Evolutionary conservation across 2,329 filamentous ascomycete genomes (phyloP).

Genomic region (Pseudohalonectria lignicola): DNA sequence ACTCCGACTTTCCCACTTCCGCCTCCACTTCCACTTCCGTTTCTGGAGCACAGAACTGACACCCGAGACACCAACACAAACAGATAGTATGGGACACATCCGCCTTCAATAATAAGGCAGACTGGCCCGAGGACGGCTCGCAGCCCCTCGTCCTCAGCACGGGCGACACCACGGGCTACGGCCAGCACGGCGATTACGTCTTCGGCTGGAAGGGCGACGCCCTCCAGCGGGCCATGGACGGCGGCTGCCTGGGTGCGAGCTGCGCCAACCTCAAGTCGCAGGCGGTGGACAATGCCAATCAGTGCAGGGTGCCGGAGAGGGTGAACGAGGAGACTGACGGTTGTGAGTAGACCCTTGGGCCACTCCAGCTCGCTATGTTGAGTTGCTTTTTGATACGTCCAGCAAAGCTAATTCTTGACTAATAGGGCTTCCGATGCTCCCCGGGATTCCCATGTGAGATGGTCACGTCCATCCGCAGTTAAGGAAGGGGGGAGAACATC

Average conservation of each 20-base stretch:
- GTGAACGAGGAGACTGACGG: constrained; percentile 15
- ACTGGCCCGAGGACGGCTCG: constrained; percentile 5
- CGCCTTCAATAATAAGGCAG: constrained; percentile 12
- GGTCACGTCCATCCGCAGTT: too few species aligned
- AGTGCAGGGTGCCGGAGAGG: constrained; percentile 9
- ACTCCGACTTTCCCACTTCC: background rate
- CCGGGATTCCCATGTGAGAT: too few species aligned
- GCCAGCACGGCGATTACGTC: constrained; percentile 26
- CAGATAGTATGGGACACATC: constrained; percentile 5
- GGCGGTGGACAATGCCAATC: constrained; percentile 12
- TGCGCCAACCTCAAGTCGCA: constrained; percentile 14
- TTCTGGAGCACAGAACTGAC: background rate
- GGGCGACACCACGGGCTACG: constrained; percentile 8
- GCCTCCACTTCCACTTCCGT: background rate
- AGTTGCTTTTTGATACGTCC: too few species aligned
- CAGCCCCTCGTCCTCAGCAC: constrained; percentile 7
- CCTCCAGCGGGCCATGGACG: constrained; percentile 28
- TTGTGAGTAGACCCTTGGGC: too few species aligned
- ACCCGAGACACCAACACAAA: background rate
- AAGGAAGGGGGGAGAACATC: too few species aligned
- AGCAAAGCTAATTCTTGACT: too few species aligned
- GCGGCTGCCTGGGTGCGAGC: constrained; percentile 18
- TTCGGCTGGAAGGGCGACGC: constrained; percentile 29
- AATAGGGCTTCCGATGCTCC: too few species aligned
- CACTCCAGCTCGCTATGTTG: too few species aligned